These are phyloP conservation scores for Ustilago xerochloae DNA, from an alignment of 1,284 basidiomycete genomes.

Conservation along the genomic window DNA sequence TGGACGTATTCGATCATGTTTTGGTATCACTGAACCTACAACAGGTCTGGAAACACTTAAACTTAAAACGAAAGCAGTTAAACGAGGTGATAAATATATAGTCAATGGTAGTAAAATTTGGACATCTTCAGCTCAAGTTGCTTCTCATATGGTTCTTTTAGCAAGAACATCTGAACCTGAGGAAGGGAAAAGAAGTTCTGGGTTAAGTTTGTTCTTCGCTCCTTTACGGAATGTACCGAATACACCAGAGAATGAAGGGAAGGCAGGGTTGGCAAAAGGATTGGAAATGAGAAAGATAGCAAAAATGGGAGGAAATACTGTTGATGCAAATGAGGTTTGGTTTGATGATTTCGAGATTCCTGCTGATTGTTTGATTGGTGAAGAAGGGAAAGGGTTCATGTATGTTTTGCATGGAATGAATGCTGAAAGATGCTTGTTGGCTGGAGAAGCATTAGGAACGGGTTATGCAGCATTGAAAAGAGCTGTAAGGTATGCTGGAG, in stretches of 20 bases:
- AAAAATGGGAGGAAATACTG: conserved; percentile 69
- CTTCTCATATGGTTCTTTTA: conserved; percentile 65
- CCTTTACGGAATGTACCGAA: conserved; percentile 38
- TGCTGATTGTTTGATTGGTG: conserved; percentile 64
- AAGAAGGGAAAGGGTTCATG: conserved; percentile 69
- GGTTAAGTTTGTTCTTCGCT: conserved; percentile 53
- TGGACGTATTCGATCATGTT: conserved; percentile 67
- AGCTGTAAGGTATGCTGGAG: conserved; percentile 57
- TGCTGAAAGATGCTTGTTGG: conserved; percentile 70
- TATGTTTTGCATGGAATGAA: conserved; percentile 63
- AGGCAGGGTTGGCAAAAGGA: conserved; percentile 33
- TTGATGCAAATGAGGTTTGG: conserved; percentile 68
- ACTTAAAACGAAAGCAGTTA: conserved; percentile 61
- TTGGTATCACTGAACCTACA: conserved; percentile 69
- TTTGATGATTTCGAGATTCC: conserved; percentile 68
- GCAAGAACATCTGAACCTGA: conserved; percentile 65
- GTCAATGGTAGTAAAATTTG: conserved; percentile 67
- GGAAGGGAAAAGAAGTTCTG: conserved; percentile 55
- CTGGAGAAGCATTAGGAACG: conserved; percentile 69
- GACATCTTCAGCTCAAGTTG: conserved; percentile 65
- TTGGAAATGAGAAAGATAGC: conserved; percentile 65
- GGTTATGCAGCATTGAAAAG: conserved; percentile 51
- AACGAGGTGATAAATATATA: conserved; percentile 50
- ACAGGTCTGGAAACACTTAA: conserved; percentile 67
- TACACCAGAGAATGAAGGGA: conserved; percentile 25